phyloP scores from a whole-genome alignment of 805 yeast species.

The Sporopachydermia quercuum region DNA sequence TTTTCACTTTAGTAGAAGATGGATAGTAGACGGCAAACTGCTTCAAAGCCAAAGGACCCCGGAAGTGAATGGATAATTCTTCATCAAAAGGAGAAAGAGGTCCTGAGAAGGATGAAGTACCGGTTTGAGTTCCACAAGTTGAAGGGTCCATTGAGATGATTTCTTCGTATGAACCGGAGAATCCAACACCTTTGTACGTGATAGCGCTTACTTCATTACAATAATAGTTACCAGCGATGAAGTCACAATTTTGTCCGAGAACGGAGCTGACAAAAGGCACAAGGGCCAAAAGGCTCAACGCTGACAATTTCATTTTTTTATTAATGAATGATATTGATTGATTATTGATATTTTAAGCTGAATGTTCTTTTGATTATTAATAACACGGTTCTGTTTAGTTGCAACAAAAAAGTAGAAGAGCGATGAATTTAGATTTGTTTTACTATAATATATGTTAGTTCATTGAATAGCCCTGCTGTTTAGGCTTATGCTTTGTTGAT shows the following conservation, averaged over 20 bases:
- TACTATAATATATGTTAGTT: no score
- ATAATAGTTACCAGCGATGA: conserved; percentile 66
- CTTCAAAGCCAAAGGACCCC: conserved; percentile 71
- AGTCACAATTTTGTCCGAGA: conserved; percentile 27
- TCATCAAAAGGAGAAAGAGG: conserved; percentile 67
- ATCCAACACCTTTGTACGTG: conserved; percentile 61
- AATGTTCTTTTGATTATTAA: no score
- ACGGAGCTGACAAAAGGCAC: conserved; percentile 15
- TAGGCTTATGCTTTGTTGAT: no score
- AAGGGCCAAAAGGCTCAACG: conserved; percentile 12
- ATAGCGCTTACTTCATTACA: conserved; percentile 59
- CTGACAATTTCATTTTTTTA: neutral
- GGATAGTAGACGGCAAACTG: conserved; percentile 89
- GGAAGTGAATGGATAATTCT: conserved; percentile 77
- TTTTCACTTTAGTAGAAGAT: conserved; percentile 29
- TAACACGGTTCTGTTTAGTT: no score
- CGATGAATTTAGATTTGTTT: no score
- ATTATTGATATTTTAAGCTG: no score
- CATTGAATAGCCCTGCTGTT: no score
- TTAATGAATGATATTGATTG: no score
- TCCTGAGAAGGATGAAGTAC: conserved; percentile 47
- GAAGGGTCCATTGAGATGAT: conserved; percentile 65
- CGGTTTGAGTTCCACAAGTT: conserved; percentile 57
- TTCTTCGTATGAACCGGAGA: conserved; percentile 68
- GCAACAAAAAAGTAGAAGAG: no score